Percentiles rank a stretch among this genome's conserved stretches.
Conservation (phyloP, 495 filamentous ascomycete species). For the Podospora pseudocomata region DNA sequence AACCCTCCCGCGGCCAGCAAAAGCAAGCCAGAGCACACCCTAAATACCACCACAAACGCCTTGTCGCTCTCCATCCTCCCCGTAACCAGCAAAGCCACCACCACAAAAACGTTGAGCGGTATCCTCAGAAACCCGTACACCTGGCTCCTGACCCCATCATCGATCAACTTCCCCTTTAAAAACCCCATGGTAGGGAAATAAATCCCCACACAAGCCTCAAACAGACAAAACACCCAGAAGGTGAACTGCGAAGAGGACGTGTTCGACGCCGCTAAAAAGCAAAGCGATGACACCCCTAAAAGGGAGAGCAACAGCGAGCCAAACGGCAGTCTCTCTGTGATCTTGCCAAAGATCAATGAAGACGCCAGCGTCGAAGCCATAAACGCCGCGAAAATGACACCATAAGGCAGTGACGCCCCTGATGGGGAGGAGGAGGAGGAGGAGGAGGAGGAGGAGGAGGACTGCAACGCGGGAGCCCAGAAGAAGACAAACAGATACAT, state of each 20-base stretch:
- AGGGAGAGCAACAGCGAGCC: slow-evolving; percentile 37
- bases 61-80: slow-evolving; percentile 35
- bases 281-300: slow-evolving; percentile 34
- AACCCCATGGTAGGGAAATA: slow-evolving; percentile 53
- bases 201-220: slow-evolving; percentile 52
- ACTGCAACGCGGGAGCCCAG: slow-evolving; percentile 49
- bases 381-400: slow-evolving; percentile 55
- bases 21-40: slow-evolving; percentile 37
- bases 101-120: slow-evolving; percentile 54
- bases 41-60: slow-evolving; percentile 31
- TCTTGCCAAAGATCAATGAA: slow-evolving; percentile 42
- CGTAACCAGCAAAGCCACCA: slow-evolving; percentile 43
- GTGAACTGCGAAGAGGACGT: slow-evolving; percentile 38
- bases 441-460: slow-evolving; percentile 33
- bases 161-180: slow-evolving; percentile 48
- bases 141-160: slow-evolving; percentile 47
- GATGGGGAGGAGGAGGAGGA: slow-evolving; percentile 30
- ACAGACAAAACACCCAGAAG: slow-evolving; percentile 53
- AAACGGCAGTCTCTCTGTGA: slow-evolving; percentile 32
- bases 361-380: slow-evolving; percentile 55
- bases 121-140: slow-evolving; percentile 53
- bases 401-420: slow-evolving; percentile 45
- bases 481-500: slow-evolving; percentile 61
- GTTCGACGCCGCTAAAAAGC: slow-evolving; percentile 40
- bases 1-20: slow-evolving; percentile 17